Evolutionary conservation across 139 green algal genomes (phyloP).

Genomic region (Chlamydomonas incerta): DNA sequence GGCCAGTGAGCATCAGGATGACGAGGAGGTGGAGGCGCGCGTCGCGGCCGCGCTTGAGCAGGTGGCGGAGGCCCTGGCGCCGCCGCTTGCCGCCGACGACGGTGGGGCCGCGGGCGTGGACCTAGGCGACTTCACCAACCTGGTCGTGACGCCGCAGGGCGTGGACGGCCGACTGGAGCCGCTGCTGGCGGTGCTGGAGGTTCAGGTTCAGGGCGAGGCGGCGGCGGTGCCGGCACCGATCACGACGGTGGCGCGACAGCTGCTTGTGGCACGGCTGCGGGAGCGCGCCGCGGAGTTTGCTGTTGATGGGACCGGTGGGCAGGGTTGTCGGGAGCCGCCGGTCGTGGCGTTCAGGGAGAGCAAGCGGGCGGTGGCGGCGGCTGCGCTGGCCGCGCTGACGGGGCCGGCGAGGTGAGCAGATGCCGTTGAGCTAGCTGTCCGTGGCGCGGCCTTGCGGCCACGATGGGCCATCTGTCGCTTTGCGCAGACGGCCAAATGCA

Average conservation of each 20-base stretch:
- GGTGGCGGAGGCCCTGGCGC: no score
- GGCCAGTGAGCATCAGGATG: neutral
- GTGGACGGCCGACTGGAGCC: neutral
- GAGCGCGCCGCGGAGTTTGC: neutral
- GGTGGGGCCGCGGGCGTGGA: no score
- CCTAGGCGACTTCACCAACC: neutral
- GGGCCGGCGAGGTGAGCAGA: no score
- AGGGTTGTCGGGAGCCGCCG: neutral
- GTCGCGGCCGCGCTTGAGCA: neutral
- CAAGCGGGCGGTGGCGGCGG: neutral
- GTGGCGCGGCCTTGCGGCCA: no score
- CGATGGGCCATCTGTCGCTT: no score
- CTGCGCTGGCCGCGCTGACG: neutral
- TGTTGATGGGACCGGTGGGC: neutral
- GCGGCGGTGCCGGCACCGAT: neutral
- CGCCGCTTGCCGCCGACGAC: no score
- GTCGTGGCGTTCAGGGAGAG: neutral
- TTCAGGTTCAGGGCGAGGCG: neutral
- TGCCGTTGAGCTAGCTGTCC: no score
- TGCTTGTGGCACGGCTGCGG: neutral
- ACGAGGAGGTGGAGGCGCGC: neutral
- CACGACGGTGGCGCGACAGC: neutral
- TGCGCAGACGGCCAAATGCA: no score
- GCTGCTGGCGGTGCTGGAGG: neutral
- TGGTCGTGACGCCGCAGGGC: slow-evolving; percentile 4